Evolutionary conservation across 1,139 yeast genomes (phyloP), one percentile per base, ranked within the genome.

Genomic region (Spathaspora sp.): DNA sequence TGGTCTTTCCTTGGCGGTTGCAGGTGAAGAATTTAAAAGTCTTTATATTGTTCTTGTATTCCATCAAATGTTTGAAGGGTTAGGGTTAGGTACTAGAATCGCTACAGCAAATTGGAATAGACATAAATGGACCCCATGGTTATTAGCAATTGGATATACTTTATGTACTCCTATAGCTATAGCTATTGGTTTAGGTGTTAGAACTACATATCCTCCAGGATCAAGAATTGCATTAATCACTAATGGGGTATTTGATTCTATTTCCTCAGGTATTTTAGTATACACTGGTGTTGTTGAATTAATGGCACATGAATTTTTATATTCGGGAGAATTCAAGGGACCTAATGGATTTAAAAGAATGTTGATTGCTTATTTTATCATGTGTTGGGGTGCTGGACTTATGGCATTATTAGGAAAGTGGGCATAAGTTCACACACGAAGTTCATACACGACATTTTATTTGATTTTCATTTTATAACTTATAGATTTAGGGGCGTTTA

Each of bases 31-130:
- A 62, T 89, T 89, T 63, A 78, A 72, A 44, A 80, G 90, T 2
- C 72, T 90, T 43, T 90, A 87, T 65, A 78, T 86, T 56, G 97
- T 89, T 15, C 66, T 90, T 46, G 84, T 87, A 2, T 90, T 90
- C 79, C 97, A 90, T 68, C 97, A 90, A 68, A 78, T 86, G 70
- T 90, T 90, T 64, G 97, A 90, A 72, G 97, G 97, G 47, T 74
- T 90, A 46, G 97, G 97, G 56, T 75, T 90, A 57, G 97, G 97
- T 45, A 80, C 96, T 7, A 80, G 97, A 63, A 76, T 90, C 47
- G 89, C 96, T 1, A 76, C 80, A 20, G 81, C 88, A 4, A 70
- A 76, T 33, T 88, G 93, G 90, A 86, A 88, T 25, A 61, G 65
- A 24, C 64, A 66, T 58, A 57, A 63, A 47, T 65, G 56, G 54